Percentiles rank a stretch among this genome's conserved stretches.
These are phyloP conservation scores for Pythium periplocum DNA, from an alignment of 352 stramenopile genomes.

Conservation along the genomic window DNA sequence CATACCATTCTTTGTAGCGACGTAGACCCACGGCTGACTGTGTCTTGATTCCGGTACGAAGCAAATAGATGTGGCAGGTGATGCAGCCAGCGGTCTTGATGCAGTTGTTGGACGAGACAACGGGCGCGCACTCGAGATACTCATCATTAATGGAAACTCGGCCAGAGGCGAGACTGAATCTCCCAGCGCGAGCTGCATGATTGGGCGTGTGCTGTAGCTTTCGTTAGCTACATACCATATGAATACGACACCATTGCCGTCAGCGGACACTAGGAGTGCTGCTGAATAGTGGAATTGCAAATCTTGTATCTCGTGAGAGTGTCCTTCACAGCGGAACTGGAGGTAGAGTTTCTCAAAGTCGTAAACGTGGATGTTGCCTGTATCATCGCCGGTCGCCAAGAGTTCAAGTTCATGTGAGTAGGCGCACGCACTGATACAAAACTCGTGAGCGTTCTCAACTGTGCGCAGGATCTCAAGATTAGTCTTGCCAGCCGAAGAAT, in stretches of 20 bases:
- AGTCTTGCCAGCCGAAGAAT: constrained; percentile 35
- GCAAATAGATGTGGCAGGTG: constrained; percentile 23
- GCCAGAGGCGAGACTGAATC: no score
- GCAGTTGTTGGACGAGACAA: background rate
- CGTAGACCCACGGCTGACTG: constrained; percentile 6
- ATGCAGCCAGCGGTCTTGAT: background rate
- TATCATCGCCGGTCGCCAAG: constrained; percentile 52
- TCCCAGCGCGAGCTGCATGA: constrained; percentile 24
- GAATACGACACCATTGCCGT: constrained; percentile 31
- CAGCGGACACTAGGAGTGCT: constrained; percentile 39
- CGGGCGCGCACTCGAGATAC: background rate
- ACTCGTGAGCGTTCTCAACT: constrained; percentile 58
- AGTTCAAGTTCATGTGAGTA: constrained; percentile 36
- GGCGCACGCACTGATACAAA: constrained; percentile 46
- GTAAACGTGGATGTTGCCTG: constrained; percentile 52
- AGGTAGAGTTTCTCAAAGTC: constrained; percentile 58
- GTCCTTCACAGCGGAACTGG: constrained; percentile 41
- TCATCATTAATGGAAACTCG: no score
- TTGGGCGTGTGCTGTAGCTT: constrained; percentile 14
- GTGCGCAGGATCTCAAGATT: constrained; percentile 55
- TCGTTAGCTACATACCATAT: constrained; percentile 37
- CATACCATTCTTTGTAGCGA: constrained; percentile 2
- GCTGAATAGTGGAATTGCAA: constrained; percentile 41
- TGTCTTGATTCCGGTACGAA: constrained; percentile 14
- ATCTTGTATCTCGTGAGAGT: constrained; percentile 40